Base-by-base conservation (phyloP, 1,139 yeast genomes). In the Eremothecium coryli region DNA sequence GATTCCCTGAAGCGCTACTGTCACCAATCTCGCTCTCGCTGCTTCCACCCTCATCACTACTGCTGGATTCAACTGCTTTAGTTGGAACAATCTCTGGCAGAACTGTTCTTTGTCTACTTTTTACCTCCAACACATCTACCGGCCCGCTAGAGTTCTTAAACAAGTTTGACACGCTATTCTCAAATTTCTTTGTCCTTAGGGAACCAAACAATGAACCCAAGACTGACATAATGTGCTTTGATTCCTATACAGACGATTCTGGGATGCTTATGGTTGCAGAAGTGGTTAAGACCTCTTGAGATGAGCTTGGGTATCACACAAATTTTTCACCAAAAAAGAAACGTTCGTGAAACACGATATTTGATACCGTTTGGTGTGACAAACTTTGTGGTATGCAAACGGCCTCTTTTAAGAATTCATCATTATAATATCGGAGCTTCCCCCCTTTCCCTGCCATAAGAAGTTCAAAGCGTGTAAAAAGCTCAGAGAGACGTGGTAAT, bases 141-240 rank as follows among this genome's bases (percentile, higher is more conserved):
- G 54, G 51, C 16, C 46, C 48, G 28, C 45, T 38, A 13, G 55
- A 44, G 32, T 41, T 37, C 31, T 41, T 30, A 31, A 48, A 46
- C 44, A 52, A 38, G 34, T 45, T 43, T 26, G 46, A 39, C 18
- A 45, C 48, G 21, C 35, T 39, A 7, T 45, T 38, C 23, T 46
- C 50, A 10, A 47, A 44, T 23, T 52, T 51, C 5, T 42, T 42
- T 16, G 46, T 43, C 30, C 47, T 54, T 14, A 46, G 47, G 6
- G 48, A 45, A 14, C 56, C 60, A 52, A 73, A 71, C 36, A 73
- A 58, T 22, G 53, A 50, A 34, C 56, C 64, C 31, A 72, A 60
- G n/a, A 61, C 51, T 36, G 63, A 54, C 53, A 68, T 71, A n/a
- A 55, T 26, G 16, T 24, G n/a, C 16, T 8, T 20, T 20, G 7